A percentile compares a stretch with the other conserved stretches of the same genome.
These are phyloP conservation scores for Alternaria incomplexa DNA, from an alignment of 2,329 filamentous ascomycete species.

Conservation along the genomic window DNA sequence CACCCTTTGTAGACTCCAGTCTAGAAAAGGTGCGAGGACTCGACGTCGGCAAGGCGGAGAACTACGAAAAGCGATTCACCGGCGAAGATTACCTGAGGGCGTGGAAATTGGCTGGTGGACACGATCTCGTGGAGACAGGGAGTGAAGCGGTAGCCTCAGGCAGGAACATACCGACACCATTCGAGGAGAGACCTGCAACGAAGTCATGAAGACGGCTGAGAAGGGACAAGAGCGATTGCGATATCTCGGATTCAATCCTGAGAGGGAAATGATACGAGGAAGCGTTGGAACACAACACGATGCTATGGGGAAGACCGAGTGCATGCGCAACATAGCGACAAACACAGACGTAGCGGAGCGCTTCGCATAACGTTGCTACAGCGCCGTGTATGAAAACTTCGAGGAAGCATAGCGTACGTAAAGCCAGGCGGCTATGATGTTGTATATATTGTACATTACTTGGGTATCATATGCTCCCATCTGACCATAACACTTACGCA, in stretches of 20 bases:
- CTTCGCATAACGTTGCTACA: background rate
- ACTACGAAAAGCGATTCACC: slow-evolving; percentile 35
- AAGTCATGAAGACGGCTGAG: slow-evolving; percentile 10
- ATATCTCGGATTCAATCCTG: no score
- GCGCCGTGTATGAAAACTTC: background rate
- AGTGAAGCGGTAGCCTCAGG: background rate
- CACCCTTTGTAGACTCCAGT: slow-evolving; percentile 74
- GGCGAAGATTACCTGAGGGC: slow-evolving; percentile 41
- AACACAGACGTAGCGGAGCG: background rate
- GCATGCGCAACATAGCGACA: background rate
- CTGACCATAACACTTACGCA: background rate
- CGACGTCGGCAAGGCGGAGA: slow-evolving; percentile 14
- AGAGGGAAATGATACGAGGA: background rate
- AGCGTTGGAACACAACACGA: background rate
- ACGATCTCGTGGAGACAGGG: slow-evolving; percentile 29
- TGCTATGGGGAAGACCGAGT: background rate
- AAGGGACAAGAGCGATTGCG: background rate
- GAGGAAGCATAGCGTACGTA: background rate
- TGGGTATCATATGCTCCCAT: slow-evolving; percentile 10
- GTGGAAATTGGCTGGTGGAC: slow-evolving; percentile 43
- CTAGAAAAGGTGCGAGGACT: slow-evolving; percentile 52
- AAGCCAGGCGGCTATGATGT: background rate
- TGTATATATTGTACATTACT: slow-evolving; percentile 12
- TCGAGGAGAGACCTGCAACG: slow-evolving; percentile 29
- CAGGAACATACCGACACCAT: slow-evolving; percentile 32